A percentile compares a stretch with the other conserved stretches of the same genome.
Evolutionary conservation across 2,329 filamentous ascomycete genomes (phyloP).

Genomic region (Ophiostoma sp.): DNA sequence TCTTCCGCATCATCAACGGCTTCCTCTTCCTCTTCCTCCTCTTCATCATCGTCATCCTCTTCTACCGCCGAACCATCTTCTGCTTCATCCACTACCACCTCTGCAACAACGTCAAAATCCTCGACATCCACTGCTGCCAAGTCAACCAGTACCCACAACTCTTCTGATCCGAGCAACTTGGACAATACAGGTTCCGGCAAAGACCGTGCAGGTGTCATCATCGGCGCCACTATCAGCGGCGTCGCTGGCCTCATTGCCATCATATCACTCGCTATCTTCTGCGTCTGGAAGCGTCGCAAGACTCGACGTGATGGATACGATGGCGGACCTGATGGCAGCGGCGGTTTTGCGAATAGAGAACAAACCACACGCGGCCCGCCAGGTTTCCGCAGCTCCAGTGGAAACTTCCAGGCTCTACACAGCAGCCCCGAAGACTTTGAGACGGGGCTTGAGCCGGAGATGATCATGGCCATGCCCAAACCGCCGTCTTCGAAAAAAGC

Average conservation of each 20-base stretch:
- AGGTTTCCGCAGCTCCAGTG: constrained; percentile 23
- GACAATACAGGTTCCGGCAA: constrained; percentile 11
- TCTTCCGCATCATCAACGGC: constrained; percentile 16
- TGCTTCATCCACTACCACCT: constrained; percentile 20
- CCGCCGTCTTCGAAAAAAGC: neutral
- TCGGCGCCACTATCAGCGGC: constrained; percentile 51
- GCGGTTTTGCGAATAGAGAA: constrained; percentile 26
- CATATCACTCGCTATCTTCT: constrained; percentile 39
- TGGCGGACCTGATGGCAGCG: neutral
- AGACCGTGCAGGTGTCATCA: constrained; percentile 45
- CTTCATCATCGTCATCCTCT: neutral
- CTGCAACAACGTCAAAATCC: constrained; percentile 24
- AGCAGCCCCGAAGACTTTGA: constrained; percentile 34
- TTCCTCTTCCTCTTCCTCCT: constrained; percentile 22
- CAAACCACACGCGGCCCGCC: neutral
- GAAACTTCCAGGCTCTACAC: constrained; percentile 38
- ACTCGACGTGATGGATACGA: neutral
- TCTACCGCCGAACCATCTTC: constrained; percentile 17
- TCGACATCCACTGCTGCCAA: constrained; percentile 18
- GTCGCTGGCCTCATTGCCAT: constrained; percentile 43
- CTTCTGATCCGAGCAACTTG: constrained; percentile 28
- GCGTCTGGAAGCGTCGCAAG: constrained; percentile 36
- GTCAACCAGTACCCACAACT: constrained; percentile 19
- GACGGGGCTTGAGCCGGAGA: constrained; percentile 26
- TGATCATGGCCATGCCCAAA: constrained; percentile 14